These are phyloP conservation scores for Crithidia fasciculata DNA, from an alignment of 208 protist genomes.

Conservation along the genomic window DNA sequence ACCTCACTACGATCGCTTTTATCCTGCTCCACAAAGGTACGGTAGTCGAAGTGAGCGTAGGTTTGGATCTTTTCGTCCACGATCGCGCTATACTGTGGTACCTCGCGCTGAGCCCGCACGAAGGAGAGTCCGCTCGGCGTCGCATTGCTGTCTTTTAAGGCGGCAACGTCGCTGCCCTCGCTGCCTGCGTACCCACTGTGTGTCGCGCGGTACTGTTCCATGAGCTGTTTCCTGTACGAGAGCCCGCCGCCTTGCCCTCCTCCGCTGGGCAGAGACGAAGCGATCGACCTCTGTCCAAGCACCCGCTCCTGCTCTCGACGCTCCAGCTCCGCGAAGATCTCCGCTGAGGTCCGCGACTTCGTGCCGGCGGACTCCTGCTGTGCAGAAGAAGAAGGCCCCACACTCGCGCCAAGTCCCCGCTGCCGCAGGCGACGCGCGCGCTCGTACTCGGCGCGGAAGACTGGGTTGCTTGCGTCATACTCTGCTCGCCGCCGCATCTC, in stretches of 20 bases:
- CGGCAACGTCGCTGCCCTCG: conserved; percentile 12
- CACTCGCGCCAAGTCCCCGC: conserved; percentile 16
- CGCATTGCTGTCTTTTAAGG: background rate
- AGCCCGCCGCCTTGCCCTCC: background rate
- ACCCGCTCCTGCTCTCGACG: conserved; percentile 49
- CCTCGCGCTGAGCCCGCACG: conserved; percentile 37
- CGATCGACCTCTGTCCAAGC: conserved; percentile 23
- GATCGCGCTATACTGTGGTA: conserved; percentile 55
- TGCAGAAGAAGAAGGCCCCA: conserved; percentile 22
- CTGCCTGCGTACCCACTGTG: conserved; percentile 26
- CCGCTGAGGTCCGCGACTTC: conserved; percentile 52
- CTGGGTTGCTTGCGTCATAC: conserved; percentile 79
- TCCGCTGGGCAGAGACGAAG: background rate
- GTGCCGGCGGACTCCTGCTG: background rate
- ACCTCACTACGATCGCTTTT: conserved; percentile 56
- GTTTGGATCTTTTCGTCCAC: conserved; percentile 49
- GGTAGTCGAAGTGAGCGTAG: conserved; percentile 82
- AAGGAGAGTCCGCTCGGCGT: conserved; percentile 41
- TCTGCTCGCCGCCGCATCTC: conserved; percentile 84
- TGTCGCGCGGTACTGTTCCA: conserved; percentile 47
- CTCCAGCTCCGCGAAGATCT: conserved; percentile 58
- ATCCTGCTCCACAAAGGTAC: conserved; percentile 63
- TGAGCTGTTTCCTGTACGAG: conserved; percentile 46
- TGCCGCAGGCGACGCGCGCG: conserved; percentile 42
- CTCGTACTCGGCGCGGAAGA: conserved; percentile 80